Evolutionary conservation across 2,329 filamentous ascomycete species (phyloP), one percentile per base, ranked within the genome.

Genomic region (Nemania bipapillata): DNA sequence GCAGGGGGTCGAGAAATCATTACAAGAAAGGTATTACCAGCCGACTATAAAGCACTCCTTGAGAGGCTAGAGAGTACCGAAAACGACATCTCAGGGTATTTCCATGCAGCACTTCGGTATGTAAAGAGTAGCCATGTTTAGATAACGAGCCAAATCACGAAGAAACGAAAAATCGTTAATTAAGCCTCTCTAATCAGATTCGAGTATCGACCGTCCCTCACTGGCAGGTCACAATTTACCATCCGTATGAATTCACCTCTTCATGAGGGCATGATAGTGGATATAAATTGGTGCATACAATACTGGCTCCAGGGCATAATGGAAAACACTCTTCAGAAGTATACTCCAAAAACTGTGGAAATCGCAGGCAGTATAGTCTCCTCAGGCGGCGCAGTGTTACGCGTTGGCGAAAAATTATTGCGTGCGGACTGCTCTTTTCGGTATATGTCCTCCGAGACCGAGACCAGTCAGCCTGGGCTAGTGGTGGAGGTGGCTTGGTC

Each of bases 171-270:
- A 42, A 37, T 8, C 30, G 26, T 37, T 45, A 26, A 35, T 49
- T 54, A 17, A 45, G 12, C 9, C 3, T 26, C 5, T 52, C 15
- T 47, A 4, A 54, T 26, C 32, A 62, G 59, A 62, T 62, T 54
- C 49, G 59, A 62, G 15, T 62, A 62, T 35, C 49, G 59, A 24
- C 59, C 59, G 3, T 62, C 59, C 32, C 49, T 47, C 20, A 54
- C n/a, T 8, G 37, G 59, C 26, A 54, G 49, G 24, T 24, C 59
- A 17, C 59, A 62, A 54, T 54, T 62, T 45, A 54, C 6, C 6
- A 62, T 62, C 28, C 59, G 59, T 12, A 32, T 62, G 37, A 54
- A 62, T 54, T 62, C 49, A 1, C 24, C n/a, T 12, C 42, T 62
- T 7, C 59, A 62, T 47, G 49, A 62, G 17, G n/a, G 50, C 11